phyloP scores from a whole-genome alignment of 1,284 basidiomycete species.

The Neolentinus lepideus region DNA sequence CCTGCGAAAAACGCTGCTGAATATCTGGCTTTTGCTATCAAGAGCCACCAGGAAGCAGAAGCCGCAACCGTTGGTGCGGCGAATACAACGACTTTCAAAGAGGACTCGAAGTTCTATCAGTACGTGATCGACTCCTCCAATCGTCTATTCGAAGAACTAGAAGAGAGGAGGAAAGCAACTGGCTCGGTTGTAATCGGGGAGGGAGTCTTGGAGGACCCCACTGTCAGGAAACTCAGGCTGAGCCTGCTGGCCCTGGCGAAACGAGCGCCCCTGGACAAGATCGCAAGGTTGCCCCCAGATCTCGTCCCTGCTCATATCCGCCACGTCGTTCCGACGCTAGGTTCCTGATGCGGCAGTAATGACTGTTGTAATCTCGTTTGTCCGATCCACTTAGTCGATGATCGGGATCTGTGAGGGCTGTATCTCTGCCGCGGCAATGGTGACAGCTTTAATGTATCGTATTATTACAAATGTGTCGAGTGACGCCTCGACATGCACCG shows the following conservation, averaged over 20 bases:
- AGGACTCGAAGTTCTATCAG: constrained; percentile 26
- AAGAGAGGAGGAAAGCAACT: constrained; percentile 6
- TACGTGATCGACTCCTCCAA: neutral
- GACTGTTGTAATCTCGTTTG: neutral
- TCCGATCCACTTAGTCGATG: neutral
- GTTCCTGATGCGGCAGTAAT: neutral
- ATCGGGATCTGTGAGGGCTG: neutral
- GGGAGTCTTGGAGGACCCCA: constrained; percentile 36
- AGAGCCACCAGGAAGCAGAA: constrained; percentile 27
- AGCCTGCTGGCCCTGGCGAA: constrained; percentile 69
- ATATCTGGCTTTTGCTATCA: constrained; percentile 23
- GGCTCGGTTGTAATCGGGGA: constrained; percentile 2
- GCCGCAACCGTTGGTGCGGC: constrained; percentile 13
- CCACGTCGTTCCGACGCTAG: constrained; percentile 42
- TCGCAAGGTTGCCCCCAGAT: constrained; percentile 55
- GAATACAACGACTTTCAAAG: constrained; percentile 10
- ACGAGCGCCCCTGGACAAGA: constrained; percentile 63
- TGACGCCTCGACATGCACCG: no score
- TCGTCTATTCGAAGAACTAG: constrained; percentile 2
- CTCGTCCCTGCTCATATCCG: constrained; percentile 61
- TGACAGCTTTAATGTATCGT: no score
- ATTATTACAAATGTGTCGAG: neutral
- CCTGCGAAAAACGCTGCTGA: constrained; percentile 24
- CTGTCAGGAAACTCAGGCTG: constrained; percentile 48
- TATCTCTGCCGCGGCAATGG: neutral